A percentile compares a stretch with the other conserved stretches of the same genome.
Conservation (phyloP, 2,329 filamentous ascomycete species). For the Ramichloridium luteum region DNA sequence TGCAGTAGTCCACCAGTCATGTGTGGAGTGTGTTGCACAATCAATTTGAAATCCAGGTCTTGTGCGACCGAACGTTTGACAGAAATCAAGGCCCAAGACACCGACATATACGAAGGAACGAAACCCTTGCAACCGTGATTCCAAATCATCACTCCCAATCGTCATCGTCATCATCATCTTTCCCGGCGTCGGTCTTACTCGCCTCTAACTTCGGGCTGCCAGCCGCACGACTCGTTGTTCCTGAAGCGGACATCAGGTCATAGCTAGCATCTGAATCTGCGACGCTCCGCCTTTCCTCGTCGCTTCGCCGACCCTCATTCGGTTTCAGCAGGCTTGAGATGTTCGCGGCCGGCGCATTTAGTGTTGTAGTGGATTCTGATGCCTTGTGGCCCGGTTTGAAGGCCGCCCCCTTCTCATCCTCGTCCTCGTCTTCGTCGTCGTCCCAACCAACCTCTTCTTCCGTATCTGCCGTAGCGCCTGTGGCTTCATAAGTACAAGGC, state of each 20-base stretch:
- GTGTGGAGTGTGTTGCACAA: no score
- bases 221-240: conserved; percentile 65
- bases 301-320: conserved; percentile 55
- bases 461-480: conserved; percentile 58
- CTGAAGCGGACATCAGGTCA: conserved; percentile 58
- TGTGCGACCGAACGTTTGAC: no score
- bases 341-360: conserved; percentile 15
- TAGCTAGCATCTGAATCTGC: conserved; percentile 93
- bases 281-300: conserved; percentile 65
- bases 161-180: conserved; percentile 19
- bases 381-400: conserved; percentile 10
- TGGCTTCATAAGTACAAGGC: conserved; percentile 12
- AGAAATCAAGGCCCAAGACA: no score
- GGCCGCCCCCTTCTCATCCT: conserved; percentile 25
- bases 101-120: no score
- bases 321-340: conserved; percentile 42
- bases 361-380: conserved; percentile 19
- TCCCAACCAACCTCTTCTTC: conserved; percentile 59
- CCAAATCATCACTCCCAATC: conserved; percentile 30
- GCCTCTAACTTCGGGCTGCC: conserved; percentile 45
- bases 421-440: conserved; percentile 60
- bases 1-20: no score
- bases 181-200: conserved; percentile 24
- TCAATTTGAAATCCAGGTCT: no score
- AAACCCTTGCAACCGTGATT: no score